These are phyloP conservation scores for Candida tetrigidarum DNA, from an alignment of 1,139 yeast species.

Conservation along the genomic window DNA sequence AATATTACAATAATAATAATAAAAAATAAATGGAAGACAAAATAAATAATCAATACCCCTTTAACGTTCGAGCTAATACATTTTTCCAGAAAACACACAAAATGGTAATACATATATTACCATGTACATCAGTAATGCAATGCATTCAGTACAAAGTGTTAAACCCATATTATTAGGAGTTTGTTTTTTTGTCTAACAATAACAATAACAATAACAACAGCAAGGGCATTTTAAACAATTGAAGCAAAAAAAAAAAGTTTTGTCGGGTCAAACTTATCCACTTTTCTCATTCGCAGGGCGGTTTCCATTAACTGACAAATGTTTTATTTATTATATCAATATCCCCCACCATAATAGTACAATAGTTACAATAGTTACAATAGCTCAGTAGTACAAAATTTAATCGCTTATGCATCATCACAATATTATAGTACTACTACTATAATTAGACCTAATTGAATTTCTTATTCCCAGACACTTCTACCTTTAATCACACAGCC, in stretches of 20 bases:
- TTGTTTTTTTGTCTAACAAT: too few species aligned
- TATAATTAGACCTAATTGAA: not conserved
- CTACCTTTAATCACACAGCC: not conserved
- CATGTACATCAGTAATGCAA: too few species aligned
- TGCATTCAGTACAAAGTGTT: slow-evolving; percentile 4
- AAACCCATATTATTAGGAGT: not conserved
- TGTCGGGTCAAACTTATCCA: not conserved
- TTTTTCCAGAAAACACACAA: slow-evolving; percentile 3
- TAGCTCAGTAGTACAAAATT: slow-evolving; percentile 1
- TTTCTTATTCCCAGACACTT: not conserved
- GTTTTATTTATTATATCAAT: too few species aligned
- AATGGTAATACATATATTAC: not conserved
- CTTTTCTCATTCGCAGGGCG: not conserved
- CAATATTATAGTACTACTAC: not conserved
- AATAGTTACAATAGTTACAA: too few species aligned
- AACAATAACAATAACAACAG: too few species aligned
- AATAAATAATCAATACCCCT: not conserved
- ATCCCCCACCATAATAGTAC: too few species aligned
- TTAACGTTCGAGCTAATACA: too few species aligned
- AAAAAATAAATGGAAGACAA: not conserved
- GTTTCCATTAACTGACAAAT: too few species aligned
- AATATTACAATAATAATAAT: not conserved
- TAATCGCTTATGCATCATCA: slow-evolving; percentile 6
- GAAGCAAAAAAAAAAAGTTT: not conserved
- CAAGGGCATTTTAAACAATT: too few species aligned